Conservation (phyloP, 441 rosid genomes). For the Hypseocharis bilobata region DNA sequence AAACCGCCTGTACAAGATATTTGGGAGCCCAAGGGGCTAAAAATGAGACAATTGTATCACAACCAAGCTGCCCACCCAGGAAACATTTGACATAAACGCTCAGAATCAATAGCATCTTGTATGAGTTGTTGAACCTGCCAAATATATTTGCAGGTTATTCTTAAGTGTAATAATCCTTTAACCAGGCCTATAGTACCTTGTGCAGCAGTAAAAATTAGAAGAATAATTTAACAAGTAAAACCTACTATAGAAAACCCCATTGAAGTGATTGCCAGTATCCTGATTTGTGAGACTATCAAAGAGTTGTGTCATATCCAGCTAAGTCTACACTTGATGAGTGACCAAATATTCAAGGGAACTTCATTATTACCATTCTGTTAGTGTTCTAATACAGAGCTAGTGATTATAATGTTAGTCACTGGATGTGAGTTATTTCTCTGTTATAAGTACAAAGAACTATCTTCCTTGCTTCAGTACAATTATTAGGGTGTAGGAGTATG, state of each 20-base stretch:
- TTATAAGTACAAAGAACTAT: no score
- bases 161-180: neutral
- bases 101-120: conserved; percentile 83
- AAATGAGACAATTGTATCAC: conserved; percentile 18
- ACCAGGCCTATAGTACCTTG: neutral
- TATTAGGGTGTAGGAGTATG: no score
- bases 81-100: conserved; percentile 79
- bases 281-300: no score
- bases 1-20: conserved; percentile 19
- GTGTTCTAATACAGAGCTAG: no score
- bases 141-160: neutral
- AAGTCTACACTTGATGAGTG: no score
- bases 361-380: no score
- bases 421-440: no score
- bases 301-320: no score
- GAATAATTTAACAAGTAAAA: neutral
- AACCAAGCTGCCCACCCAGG: conserved; percentile 98
- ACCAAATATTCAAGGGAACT: no score
- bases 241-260: neutral
- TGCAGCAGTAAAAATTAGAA: neutral
- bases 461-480: no score
- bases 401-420: no score
- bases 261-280: no score
- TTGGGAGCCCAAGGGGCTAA: neutral
- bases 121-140: conserved; percentile 82